phyloP scores from a whole-genome alignment of 129 eudicot species.

The Lonicera japonica region DNA sequence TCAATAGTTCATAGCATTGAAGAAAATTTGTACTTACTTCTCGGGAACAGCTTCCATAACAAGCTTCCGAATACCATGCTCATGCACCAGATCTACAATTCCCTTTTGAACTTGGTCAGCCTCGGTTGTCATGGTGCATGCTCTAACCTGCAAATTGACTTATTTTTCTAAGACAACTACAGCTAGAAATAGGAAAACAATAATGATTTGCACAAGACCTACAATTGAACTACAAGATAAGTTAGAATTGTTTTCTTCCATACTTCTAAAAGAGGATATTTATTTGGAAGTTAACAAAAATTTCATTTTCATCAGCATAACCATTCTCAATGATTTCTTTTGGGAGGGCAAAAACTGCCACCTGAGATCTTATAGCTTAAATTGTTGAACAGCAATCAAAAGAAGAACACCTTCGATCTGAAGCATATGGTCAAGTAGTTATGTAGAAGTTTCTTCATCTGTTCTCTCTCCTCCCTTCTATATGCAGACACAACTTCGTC shows the following conservation, averaged over 20 bases:
- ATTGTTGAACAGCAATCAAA: not conserved
- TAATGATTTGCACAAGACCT: not conserved
- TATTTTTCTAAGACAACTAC: constrained; percentile 4
- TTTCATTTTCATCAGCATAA: not conserved
- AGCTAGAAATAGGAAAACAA: not conserved
- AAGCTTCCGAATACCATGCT: constrained; percentile 52
- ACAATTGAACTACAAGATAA: not conserved
- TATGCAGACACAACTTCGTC: constrained; percentile 56
- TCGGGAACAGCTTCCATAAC: constrained; percentile 64
- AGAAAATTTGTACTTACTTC: constrained; percentile 35
- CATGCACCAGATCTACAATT: constrained; percentile 49
- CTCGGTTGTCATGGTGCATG: constrained; percentile 46
- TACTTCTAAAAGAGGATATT: too few relatives aligned
- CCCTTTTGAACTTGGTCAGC: constrained; percentile 55
- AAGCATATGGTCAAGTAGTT: constrained; percentile 49
- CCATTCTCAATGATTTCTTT: not conserved
- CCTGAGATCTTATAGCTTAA: too few relatives aligned
- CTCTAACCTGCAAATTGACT: constrained; percentile 47
- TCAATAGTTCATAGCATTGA: too few relatives aligned
- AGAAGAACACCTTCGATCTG: constrained; percentile 42
- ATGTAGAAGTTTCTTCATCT: constrained; percentile 41
- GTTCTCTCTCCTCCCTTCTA: constrained; percentile 57
- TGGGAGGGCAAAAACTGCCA: too few relatives aligned
- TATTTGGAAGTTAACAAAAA: too few relatives aligned
- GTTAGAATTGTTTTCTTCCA: too few relatives aligned